Conservation (phyloP, 2,329 filamentous ascomycete genomes). For the Botrytis fragariae region DNA sequence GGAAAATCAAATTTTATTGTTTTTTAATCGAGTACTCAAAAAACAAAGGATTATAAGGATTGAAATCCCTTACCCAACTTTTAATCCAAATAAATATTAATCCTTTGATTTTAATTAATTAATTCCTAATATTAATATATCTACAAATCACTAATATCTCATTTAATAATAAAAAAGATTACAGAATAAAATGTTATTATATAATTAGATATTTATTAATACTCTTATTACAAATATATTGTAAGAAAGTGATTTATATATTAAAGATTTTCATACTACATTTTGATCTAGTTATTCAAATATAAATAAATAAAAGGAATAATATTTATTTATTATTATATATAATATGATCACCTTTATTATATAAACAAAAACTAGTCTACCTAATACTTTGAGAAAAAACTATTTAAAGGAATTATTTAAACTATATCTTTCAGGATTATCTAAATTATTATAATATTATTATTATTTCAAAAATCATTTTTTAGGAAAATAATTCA, state of each 20-base stretch:
- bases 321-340: accelerated
- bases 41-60: too few relatives aligned
- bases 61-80: too few relatives aligned
- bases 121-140: too few relatives aligned
- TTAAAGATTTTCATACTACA: too few relatives aligned
- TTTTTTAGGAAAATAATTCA: too few relatives aligned
- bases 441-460: accelerated
- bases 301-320: accelerated
- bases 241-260: accelerated
- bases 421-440: accelerated
- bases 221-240: too few relatives aligned
- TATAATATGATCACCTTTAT: accelerated
- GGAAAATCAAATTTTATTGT: too few relatives aligned
- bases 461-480: too few relatives aligned
- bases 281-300: accelerated
- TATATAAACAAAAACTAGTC: accelerated
- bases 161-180: too few relatives aligned
- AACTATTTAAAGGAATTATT: accelerated
- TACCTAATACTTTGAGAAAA: accelerated
- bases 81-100: accelerated
- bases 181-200: accelerated
- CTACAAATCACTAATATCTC: accelerated
- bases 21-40: accelerated
- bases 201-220: accelerated
- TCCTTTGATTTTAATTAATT: too few relatives aligned